A percentile compares a stretch with the other conserved stretches of the same genome.
phyloP scores from a whole-genome alignment of 768 basidiomycete species.

The Collybia mongolica region DNA sequence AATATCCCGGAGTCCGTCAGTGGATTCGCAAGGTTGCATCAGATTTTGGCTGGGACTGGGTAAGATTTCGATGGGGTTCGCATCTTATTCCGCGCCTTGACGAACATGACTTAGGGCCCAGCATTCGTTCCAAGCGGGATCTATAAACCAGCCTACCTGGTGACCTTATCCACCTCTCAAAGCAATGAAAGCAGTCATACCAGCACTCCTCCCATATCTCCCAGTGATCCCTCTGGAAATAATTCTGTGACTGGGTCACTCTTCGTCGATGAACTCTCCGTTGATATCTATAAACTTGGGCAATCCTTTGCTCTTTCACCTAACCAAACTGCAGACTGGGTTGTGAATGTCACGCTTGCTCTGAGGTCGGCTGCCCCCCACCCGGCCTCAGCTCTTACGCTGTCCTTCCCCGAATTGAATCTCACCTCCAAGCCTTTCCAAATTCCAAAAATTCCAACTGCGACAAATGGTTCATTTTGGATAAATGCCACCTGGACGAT shows the following conservation, averaged over 20 bases:
- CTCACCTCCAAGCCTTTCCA: constrained; percentile 34
- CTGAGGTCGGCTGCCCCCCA: constrained; percentile 40
- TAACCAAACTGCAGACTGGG: constrained; percentile 50
- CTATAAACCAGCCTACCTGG: constrained; percentile 53
- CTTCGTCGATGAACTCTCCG: constrained; percentile 49
- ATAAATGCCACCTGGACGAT: constrained; percentile 44
- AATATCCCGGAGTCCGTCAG: constrained; percentile 46
- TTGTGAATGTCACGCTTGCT: constrained; percentile 52
- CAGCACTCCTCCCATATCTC: constrained; percentile 18
- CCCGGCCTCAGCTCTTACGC: constrained; percentile 31
- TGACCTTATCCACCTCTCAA: constrained; percentile 31
- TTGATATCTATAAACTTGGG: constrained; percentile 58
- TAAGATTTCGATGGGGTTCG: constrained; percentile 15
- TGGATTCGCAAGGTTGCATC: constrained; percentile 51
- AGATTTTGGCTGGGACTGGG: constrained; percentile 68
- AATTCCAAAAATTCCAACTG: constrained; percentile 17
- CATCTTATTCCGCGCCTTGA: neutral
- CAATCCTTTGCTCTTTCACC: constrained; percentile 43
- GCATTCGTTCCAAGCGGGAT: constrained; percentile 59
- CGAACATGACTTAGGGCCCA: constrained; percentile 38
- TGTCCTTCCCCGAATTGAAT: constrained; percentile 48
- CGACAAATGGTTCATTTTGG: constrained; percentile 32
- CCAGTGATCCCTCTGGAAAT: constrained; percentile 20
- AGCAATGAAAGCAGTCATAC: constrained; percentile 11
- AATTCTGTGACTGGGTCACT: constrained; percentile 48